Percentiles rank a stretch among this genome's conserved stretches.
Evolutionary conservation across 495 filamentous ascomycete species (phyloP).

Genomic region (Rhizodiscina lignyota): DNA sequence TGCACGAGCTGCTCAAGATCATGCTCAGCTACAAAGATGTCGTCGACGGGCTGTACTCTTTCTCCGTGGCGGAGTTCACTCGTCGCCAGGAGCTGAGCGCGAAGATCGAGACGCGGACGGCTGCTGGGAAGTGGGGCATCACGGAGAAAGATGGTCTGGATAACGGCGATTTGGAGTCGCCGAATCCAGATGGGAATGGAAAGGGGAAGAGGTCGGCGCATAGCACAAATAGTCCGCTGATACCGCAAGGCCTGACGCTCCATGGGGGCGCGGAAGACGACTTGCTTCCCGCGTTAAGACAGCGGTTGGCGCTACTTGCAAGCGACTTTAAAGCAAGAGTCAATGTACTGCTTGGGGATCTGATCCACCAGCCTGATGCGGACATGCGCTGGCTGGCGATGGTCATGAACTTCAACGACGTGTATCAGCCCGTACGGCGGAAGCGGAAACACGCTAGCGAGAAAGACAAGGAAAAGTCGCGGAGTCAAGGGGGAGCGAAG

Average conservation of each 20-base stretch:
- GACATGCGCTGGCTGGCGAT: constrained; percentile 93
- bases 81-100: constrained; percentile 71
- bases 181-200: constrained; percentile 4
- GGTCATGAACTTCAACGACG: constrained; percentile 98
- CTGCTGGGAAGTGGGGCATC: constrained; percentile 45
- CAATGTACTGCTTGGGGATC: constrained; percentile 69
- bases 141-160: constrained; percentile 37
- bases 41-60: constrained; percentile 88
- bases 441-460: constrained; percentile 10
- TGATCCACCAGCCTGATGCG: constrained; percentile 83
- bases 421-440: constrained; percentile 60
- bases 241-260: constrained; percentile 1
- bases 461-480: constrained; percentile 9
- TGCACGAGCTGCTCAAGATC: constrained; percentile 79
- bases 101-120: constrained; percentile 46
- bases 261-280: constrained; percentile 31
- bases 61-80: constrained; percentile 86
- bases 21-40: constrained; percentile 91
- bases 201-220: constrained; percentile 1
- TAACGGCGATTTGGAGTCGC: constrained; percentile 7
- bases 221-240: constrained; percentile 18
- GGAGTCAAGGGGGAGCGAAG: constrained; percentile 3
- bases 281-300: constrained; percentile 59
- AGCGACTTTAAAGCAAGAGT: constrained; percentile 57
- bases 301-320: constrained; percentile 52